Evolutionary conservation across 2,329 filamentous ascomycete genomes (phyloP), one percentile per base, ranked within the genome.

Genomic region (Nigrospora osmanthi): DNA sequence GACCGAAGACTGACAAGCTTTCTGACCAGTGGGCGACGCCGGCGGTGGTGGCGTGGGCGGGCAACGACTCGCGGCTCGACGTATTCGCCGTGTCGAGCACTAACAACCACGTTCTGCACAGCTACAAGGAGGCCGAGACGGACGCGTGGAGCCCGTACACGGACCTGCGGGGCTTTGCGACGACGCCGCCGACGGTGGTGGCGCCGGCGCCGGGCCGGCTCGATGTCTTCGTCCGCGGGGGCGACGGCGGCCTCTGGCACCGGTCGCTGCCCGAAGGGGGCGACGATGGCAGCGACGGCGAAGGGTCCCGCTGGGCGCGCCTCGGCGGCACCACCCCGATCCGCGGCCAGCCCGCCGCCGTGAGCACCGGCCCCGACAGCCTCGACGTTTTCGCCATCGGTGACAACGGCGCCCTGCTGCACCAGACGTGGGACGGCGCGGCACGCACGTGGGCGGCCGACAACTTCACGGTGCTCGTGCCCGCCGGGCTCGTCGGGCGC

Each of bases 61-160:
- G 43, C 36, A 31, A 40, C 32, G 43, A 45, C 32, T 12, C 30
- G 12, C 37, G 43, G 16, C n/a, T 45, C 9, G 43, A 45, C 38
- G 43, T 45, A 11, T 45, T 45, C 32, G 43, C 19, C 9, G 32
- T 45, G 10, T 33, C 37, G 33, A 34, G 32, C 10, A 14, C 38
- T 4, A 45, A 40, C 17, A 45, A 45, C 19, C 43, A 45, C 37
- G 31, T 45, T 11, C 3, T 45, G 37, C 43, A 45, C 43, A 23
- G 19, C 19, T 23, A 23, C 6, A 19, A 33, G 13, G 17, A 23
- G 17, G 32, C 36, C 13, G 31, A 40, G 9, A 28, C 32, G n/a
- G 36, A 38, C 17, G 15, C 9, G 14, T 45, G 37, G 37, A 32
- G 31, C 10, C 16, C 17, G 12, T 45, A 40, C 32, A 37, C 40